Percentiles rank a stretch among this genome's conserved stretches.
Evolutionary conservation across 2,329 filamentous ascomycete species (phyloP).

Genomic region (Cladosporium cucumerinum): DNA sequence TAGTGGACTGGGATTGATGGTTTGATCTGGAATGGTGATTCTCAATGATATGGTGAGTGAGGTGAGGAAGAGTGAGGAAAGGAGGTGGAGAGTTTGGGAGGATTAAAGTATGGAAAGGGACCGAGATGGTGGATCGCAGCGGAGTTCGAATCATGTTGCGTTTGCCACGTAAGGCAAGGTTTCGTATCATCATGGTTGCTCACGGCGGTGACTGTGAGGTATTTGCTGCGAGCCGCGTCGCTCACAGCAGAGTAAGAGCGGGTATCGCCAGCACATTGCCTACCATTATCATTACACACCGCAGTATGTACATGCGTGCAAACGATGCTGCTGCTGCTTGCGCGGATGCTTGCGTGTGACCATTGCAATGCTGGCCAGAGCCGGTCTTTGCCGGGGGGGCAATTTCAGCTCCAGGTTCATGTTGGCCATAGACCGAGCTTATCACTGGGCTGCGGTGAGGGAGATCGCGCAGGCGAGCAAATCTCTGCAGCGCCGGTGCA

Average conservation of each 20-base stretch:
- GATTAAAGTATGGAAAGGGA: conserved; percentile 12
- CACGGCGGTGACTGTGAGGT: not conserved
- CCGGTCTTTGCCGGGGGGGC: not conserved
- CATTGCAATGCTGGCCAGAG: not conserved
- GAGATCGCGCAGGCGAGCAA: not conserved
- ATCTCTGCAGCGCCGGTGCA: not conserved
- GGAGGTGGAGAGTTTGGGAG: not conserved
- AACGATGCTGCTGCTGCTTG: not conserved
- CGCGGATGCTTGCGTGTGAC: not conserved
- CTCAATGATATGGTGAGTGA: not conserved
- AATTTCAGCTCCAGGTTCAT: not conserved
- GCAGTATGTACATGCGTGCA: conserved; percentile 1
- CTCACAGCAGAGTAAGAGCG: not conserved
- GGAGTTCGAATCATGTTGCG: not conserved
- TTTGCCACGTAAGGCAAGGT: conserved; percentile 1
- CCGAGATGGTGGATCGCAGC: conserved; percentile 7
- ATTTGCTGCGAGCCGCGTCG: not conserved
- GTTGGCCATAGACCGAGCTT: not conserved
- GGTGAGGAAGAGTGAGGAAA: not conserved
- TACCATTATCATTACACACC: not conserved
- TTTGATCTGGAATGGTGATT: not conserved
- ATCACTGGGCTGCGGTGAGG: conserved; percentile 1
- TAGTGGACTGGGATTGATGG: not conserved
- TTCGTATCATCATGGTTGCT: not conserved
- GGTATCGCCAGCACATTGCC: not conserved